Conservation (phyloP, 2,329 filamentous ascomycete genomes). For the Aspergillus sp. region DNA sequence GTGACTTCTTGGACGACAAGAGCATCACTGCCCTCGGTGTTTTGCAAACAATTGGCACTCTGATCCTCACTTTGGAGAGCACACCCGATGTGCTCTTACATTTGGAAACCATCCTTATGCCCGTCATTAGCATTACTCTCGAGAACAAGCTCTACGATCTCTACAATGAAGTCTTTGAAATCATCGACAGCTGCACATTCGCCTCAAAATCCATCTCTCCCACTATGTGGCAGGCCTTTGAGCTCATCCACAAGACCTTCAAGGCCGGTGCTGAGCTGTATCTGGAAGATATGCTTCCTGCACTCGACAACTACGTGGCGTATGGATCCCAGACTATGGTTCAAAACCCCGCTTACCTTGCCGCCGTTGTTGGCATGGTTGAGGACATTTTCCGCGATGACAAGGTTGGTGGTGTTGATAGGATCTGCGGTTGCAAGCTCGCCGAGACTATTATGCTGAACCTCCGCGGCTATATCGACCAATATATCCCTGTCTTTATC, state of each 20-base stretch:
- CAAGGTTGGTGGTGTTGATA: conserved; percentile 89
- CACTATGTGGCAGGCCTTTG: conserved; percentile 98
- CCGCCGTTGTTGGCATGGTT: conserved; percentile 90
- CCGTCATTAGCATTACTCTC: conserved; percentile 90
- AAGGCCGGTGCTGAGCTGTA: conserved; percentile 96
- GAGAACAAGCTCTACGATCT: conserved; percentile 98
- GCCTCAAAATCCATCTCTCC: conserved; percentile 92
- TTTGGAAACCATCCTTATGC: conserved; percentile 94
- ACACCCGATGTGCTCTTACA: conserved; percentile 93
- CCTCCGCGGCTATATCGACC: conserved; percentile 82
- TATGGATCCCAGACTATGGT: conserved; percentile 80
- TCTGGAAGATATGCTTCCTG: conserved; percentile 97
- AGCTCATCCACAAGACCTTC: conserved; percentile 94
- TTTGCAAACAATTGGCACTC: conserved; percentile 92
- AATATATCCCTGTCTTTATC: conserved; percentile 85
- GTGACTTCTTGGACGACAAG: conserved; percentile 95
- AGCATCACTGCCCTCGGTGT: conserved; percentile 96
- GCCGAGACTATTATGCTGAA: conserved; percentile 97
- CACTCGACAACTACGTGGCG: conserved; percentile 95
- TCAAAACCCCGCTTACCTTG: conserved; percentile 81
- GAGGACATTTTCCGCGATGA: conserved; percentile 90
- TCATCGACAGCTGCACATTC: conserved; percentile 98
- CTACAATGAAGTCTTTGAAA: conserved; percentile 98
- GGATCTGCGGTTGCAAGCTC: conserved; percentile 96
- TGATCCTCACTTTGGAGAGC: conserved; percentile 95